Base-by-base conservation (phyloP, 306 rosid species). In the Erythrophleum fordii region DNA sequence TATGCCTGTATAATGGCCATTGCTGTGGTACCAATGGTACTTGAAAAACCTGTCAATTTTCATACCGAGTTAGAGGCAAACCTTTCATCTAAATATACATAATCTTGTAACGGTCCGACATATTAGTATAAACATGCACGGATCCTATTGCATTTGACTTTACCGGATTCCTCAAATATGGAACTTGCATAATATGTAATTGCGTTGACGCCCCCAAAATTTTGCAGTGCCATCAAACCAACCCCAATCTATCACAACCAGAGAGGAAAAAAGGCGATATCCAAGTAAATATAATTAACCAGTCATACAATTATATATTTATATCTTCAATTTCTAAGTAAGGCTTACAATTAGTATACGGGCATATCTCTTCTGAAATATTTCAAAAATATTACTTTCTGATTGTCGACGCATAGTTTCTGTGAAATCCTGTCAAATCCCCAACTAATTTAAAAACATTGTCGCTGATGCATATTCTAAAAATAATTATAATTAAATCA, bases 361-460 rank as follows among this genome's bases (percentile, higher is more conserved):
- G 20, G 74, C 73, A 70, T 80, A 80, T 81, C 62, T 76, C 55
- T 51, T 60, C 77, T 72, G 87, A 77, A 86, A 83, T 58, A 86
- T 69, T 20, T 72, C 52, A 16, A 66, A 31, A 61, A 86, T 22
- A 12, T 29, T 61, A 17, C 20, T 17, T 29, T 61, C 41, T 61
- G 42, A 29, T 16, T 14, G 68, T 29, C 5, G 20, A 13, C 12
- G 16, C 65, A 25, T 25, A 10, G 35, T 58, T 23, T 58, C 65
- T 58, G 14, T 58, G 65, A 25, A 11, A 23, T 58, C 35, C 65
- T 58, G 65, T 58, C 28, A 25, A 25, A 58, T 55, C 61, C 29
- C 61, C 5, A 0, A 5, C 29, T 8, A 55, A 22, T 11, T 25
- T 22, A 11, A 23, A 14, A 25, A 58, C 7, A 58, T 48, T 48